phyloP scores from a whole-genome alignment of 768 basidiomycete genomes.

The Podaxis sp. region DNA sequence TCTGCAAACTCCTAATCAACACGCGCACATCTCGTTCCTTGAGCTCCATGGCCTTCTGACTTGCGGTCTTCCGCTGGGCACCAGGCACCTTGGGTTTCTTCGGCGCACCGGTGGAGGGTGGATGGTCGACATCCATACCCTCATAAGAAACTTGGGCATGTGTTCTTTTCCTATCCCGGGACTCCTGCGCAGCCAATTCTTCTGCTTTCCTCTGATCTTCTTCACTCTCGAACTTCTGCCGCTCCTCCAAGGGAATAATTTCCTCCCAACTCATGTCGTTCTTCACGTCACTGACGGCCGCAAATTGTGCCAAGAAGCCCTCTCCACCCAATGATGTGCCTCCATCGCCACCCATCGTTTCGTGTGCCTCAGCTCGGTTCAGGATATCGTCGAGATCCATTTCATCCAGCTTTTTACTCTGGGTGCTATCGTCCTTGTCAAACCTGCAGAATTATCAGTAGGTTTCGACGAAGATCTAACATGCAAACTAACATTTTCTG shows the following conservation, averaged over 20 bases:
- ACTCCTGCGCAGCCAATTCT: slow-evolving; percentile 65
- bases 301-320: slow-evolving; percentile 93
- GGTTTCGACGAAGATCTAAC: slow-evolving; percentile 11
- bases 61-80: slow-evolving; percentile 83
- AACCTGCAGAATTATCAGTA: slow-evolving; percentile 53
- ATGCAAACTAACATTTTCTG: slow-evolving; percentile 79
- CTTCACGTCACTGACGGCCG: slow-evolving; percentile 96
- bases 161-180: slow-evolving; percentile 76
- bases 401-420: slow-evolving; percentile 95
- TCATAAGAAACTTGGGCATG: slow-evolving; percentile 89
- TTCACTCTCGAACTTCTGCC: slow-evolving; percentile 76
- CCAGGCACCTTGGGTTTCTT: slow-evolving; percentile 76
- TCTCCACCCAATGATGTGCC: slow-evolving; percentile 97
- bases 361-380: slow-evolving; percentile 94
- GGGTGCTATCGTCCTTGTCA: slow-evolving; percentile 92
- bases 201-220: slow-evolving; percentile 71
- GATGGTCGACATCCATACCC: slow-evolving; percentile 89
- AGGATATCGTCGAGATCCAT: slow-evolving; percentile 99
- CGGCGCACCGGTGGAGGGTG: slow-evolving; percentile 53
- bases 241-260: slow-evolving; percentile 93
- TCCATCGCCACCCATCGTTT: slow-evolving; percentile 84
- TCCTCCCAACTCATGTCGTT: slow-evolving; percentile 99
- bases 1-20: slow-evolving; percentile 89
- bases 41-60: slow-evolving; percentile 93
- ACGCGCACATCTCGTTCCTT: slow-evolving; percentile 98